Conservation (phyloP, 1,139 yeast species). For the Barnettozyma hawaiiensis region DNA sequence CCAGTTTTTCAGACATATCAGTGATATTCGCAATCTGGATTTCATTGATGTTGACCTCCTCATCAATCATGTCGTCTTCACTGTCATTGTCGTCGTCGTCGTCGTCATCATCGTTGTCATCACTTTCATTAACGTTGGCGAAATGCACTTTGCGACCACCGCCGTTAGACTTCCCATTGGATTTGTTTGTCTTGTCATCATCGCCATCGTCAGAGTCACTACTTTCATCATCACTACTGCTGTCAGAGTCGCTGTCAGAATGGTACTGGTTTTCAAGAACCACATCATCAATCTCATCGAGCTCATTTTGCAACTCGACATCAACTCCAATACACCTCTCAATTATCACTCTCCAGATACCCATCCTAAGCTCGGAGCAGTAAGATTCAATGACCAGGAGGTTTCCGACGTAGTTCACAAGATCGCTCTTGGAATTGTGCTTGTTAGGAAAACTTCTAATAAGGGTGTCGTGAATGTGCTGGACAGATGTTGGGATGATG, state of each 20-base stretch:
- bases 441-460: constrained; percentile 74
- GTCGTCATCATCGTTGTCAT: constrained; percentile 19
- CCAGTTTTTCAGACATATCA: constrained; percentile 61
- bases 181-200: constrained; percentile 40
- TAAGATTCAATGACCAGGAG: constrained; percentile 55
- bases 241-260: constrained; percentile 38
- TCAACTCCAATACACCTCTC: constrained; percentile 83
- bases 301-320: constrained; percentile 87
- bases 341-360: constrained; percentile 73
- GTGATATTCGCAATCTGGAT: constrained; percentile 52
- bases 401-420: constrained; percentile 63
- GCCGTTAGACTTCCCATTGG: neutral
- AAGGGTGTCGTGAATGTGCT: constrained; percentile 54
- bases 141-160: constrained; percentile 18
- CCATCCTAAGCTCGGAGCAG: constrained; percentile 67
- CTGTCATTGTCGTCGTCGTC: constrained; percentile 23
- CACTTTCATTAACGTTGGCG: constrained; percentile 44
- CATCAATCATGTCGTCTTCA: constrained; percentile 30
- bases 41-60: constrained; percentile 33
- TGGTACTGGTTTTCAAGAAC: constrained; percentile 60
- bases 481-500: constrained; percentile 76
- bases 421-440: constrained; percentile 47
- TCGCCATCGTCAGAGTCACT: constrained; percentile 70
- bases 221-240: constrained; percentile 77
- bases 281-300: constrained; percentile 73